phyloP scores from a whole-genome alignment of 306 rosid genomes.

The Dalbergia oliveri region DNA sequence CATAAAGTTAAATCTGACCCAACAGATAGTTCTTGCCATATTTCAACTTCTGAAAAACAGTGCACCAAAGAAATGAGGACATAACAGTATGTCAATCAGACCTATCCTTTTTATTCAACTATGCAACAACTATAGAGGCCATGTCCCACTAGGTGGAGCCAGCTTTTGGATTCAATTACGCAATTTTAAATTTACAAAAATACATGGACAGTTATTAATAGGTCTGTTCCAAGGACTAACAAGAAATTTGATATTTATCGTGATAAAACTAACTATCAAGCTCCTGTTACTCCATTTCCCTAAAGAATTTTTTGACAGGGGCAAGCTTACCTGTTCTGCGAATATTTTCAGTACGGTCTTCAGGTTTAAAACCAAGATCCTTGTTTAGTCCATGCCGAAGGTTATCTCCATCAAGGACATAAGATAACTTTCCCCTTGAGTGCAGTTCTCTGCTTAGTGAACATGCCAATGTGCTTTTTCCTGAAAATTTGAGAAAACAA shows the following conservation, averaged over 20 bases:
- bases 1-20: constrained; percentile 1
- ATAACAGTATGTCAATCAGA: background rate
- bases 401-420: constrained; percentile 90
- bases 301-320: constrained; percentile 17
- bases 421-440: constrained; percentile 72
- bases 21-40: constrained; percentile 17
- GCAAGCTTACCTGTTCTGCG: constrained; percentile 81
- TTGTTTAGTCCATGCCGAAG: constrained; percentile 88
- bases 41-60: constrained; percentile 33
- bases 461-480: constrained; percentile 91
- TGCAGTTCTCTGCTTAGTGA: constrained; percentile 72
- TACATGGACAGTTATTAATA: constrained; percentile 1
- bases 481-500: constrained; percentile 53
- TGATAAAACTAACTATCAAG: background rate
- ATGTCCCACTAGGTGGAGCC: too few species aligned
- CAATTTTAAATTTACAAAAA: constrained; percentile 1
- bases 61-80: constrained; percentile 7
- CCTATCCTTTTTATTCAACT: constrained; percentile 21
- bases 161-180: too few species aligned
- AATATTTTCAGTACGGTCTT: constrained; percentile 84
- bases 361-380: constrained; percentile 77
- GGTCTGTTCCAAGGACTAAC: constrained; percentile 33
- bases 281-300: constrained; percentile 13
- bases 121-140: too few species aligned
- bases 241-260: constrained; percentile 30